phyloP scores from a whole-genome alignment of 768 basidiomycete species.

The Boletus eberwhitei region DNA sequence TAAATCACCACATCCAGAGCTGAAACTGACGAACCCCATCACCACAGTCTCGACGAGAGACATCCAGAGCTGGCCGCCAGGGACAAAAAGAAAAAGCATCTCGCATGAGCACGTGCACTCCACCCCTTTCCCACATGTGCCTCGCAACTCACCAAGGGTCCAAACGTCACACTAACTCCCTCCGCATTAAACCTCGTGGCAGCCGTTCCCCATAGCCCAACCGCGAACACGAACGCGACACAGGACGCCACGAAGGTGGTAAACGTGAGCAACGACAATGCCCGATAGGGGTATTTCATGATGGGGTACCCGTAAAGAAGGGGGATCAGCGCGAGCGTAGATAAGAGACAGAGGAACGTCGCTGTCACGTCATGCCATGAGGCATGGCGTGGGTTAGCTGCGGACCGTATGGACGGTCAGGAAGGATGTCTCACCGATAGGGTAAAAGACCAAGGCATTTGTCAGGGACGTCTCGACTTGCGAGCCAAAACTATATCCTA shows the following conservation, averaged over 20 bases:
- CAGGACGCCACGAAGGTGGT: not conserved
- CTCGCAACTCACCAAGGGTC: constrained; percentile 2
- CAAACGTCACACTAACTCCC: not conserved
- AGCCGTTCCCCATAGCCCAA: not conserved
- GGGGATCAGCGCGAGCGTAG: not conserved
- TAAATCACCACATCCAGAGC: not conserved
- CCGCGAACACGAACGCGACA: not conserved
- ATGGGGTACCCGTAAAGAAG: not conserved
- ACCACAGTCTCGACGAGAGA: not conserved
- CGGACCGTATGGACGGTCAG: not conserved
- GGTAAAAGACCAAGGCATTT: not conserved
- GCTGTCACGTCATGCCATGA: not conserved
- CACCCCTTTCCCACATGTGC: not conserved
- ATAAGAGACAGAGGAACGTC: not conserved
- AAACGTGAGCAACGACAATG: not conserved
- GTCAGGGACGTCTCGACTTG: not conserved
- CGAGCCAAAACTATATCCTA: not conserved
- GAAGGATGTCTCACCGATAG: not conserved
- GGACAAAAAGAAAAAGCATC: not conserved
- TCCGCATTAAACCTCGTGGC: not conserved
- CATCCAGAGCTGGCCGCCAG: not conserved
- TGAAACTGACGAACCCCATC: constrained; percentile 1
- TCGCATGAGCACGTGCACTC: not conserved
- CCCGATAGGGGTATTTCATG: not conserved
- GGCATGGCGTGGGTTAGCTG: not conserved